These are phyloP conservation scores for Sicyos baderoa DNA, from an alignment of 306 rosid species.

Conservation along the genomic window DNA sequence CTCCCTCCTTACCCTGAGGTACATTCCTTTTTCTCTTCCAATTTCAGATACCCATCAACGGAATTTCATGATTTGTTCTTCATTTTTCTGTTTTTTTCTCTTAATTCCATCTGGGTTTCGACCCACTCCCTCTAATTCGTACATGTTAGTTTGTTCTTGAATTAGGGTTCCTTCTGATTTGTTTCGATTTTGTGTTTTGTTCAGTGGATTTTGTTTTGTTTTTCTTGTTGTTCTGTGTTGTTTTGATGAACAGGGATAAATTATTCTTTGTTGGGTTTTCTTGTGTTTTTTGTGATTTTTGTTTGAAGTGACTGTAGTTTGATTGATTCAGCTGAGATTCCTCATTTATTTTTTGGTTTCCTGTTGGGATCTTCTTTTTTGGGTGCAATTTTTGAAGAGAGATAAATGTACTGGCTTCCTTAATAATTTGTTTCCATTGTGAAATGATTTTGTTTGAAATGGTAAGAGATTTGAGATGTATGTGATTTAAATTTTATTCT, in stretches of 20 bases:
- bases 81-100: not conserved
- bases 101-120: not conserved
- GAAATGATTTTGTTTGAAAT: not conserved
- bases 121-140: not conserved
- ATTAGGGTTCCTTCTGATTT: conserved; percentile 9
- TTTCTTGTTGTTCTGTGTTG: not conserved
- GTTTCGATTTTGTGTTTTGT: not conserved
- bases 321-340: not conserved
- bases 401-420: not conserved
- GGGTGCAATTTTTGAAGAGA: not conserved
- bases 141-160: not conserved
- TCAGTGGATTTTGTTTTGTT: not conserved
- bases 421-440: not conserved
- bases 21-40: conserved; percentile 13
- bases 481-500: not conserved
- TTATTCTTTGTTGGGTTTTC: not conserved
- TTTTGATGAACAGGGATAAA: not conserved
- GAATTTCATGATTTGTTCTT: not conserved
- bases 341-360: not conserved
- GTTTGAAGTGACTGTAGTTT: not conserved
- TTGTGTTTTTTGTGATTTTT: not conserved
- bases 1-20: conserved; percentile 87
- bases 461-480: not conserved
- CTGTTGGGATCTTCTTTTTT: not conserved
- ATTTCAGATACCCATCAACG: not conserved